Conservation (phyloP, 768 basidiomycete species). For the Wakefieldia striispora region DNA sequence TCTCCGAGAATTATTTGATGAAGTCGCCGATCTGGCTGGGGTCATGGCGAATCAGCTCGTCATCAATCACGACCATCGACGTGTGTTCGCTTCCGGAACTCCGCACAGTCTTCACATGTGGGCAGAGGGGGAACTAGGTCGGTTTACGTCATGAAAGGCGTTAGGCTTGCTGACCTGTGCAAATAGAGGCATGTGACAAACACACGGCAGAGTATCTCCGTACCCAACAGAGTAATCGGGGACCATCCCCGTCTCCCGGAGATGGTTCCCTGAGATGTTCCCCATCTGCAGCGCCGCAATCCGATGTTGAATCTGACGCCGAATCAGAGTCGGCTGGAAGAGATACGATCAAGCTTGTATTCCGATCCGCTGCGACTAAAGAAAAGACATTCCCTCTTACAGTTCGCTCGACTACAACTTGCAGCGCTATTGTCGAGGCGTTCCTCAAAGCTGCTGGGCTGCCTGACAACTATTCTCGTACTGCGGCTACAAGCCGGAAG, state of each 20-base stretch:
- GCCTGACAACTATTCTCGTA: constrained; percentile 47
- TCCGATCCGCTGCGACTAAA: constrained; percentile 54
- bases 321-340: constrained; percentile 37
- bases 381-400: constrained; percentile 58
- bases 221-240: constrained; percentile 30
- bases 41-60: constrained; percentile 53
- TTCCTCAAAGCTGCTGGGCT: constrained; percentile 70
- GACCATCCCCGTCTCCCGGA: constrained; percentile 20
- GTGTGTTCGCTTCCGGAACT: constrained; percentile 67
- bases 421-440: constrained; percentile 70
- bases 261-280: constrained; percentile 8
- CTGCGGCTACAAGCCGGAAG: constrained; percentile 34
- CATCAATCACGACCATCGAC: constrained; percentile 58
- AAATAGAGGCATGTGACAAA: constrained; percentile 64
- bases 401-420: constrained; percentile 73
- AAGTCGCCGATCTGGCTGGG: constrained; percentile 57
- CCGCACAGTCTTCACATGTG: constrained; percentile 66
- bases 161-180: constrained; percentile 6
- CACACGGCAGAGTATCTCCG: constrained; percentile 63
- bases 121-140: constrained; percentile 66
- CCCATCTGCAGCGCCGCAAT: constrained; percentile 22
- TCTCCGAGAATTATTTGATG: constrained; percentile 64
- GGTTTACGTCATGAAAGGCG: constrained; percentile 15
- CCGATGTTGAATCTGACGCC: constrained; percentile 33
- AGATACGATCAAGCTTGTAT: constrained; percentile 61